Percentiles rank a stretch among this genome's conserved stretches.
Conservation (phyloP, 805 yeast genomes). For the Grigorovia yakushimaensis region DNA sequence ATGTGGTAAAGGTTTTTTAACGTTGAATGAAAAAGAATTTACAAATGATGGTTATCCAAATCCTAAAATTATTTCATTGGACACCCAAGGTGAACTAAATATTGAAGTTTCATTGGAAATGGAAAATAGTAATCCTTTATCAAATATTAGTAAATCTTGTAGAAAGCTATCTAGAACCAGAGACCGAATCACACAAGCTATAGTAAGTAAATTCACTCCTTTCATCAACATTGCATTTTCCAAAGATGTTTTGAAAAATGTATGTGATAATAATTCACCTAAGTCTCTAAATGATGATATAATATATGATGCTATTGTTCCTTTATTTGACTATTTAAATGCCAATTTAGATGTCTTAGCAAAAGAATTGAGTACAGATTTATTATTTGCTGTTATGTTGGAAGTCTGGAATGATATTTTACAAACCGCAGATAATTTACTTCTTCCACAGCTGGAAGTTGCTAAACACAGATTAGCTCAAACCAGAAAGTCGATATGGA, state of each 20-base stretch:
- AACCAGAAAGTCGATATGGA: slow-evolving; percentile 29
- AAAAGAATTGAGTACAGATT: slow-evolving; percentile 41
- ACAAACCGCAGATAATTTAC: slow-evolving; percentile 54
- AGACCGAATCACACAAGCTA: slow-evolving; percentile 54
- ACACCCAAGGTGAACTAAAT: slow-evolving; percentile 57
- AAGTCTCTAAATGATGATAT: slow-evolving; percentile 36
- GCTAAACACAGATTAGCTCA: slow-evolving; percentile 23
- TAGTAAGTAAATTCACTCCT: slow-evolving; percentile 64
- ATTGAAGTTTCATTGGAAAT: slow-evolving; percentile 67
- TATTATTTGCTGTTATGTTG: slow-evolving; percentile 56
- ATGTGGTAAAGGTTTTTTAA: slow-evolving; percentile 54
- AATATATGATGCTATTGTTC: slow-evolving; percentile 56
- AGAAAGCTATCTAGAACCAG: slow-evolving; percentile 54
- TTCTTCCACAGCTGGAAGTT: slow-evolving; percentile 62
- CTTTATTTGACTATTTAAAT: slow-evolving; percentile 66
- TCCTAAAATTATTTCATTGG: slow-evolving; percentile 48
- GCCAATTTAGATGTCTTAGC: slow-evolving; percentile 59
- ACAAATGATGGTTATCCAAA: slow-evolving; percentile 61
- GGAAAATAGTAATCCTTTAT: slow-evolving; percentile 72
- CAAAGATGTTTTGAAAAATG: slow-evolving; percentile 42
- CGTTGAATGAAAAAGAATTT: slow-evolving; percentile 52
- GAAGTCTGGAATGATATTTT: slow-evolving; percentile 76
- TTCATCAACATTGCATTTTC: slow-evolving; percentile 53
- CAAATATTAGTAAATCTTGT: slow-evolving; percentile 68
- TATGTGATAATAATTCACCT: slow-evolving; percentile 39